Conservation (phyloP, 352 stramenopile species). For the Albugo candida region DNA sequence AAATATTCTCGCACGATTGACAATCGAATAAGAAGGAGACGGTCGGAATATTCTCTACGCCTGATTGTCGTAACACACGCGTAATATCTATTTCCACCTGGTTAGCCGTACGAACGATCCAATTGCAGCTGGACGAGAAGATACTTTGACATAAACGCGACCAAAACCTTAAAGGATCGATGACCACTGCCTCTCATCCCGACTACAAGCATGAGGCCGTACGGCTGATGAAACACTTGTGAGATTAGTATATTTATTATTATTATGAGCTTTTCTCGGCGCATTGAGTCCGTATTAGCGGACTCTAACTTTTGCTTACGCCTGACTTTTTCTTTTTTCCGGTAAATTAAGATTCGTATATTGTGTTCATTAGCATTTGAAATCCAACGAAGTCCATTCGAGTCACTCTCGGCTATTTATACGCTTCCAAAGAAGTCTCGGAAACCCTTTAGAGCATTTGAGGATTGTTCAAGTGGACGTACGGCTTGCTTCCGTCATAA, state of each 20-base stretch:
- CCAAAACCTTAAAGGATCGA: constrained; percentile 83
- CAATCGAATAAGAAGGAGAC: constrained; percentile 89
- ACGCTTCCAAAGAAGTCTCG: constrained; percentile 87
- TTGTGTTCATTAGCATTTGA: constrained; percentile 90
- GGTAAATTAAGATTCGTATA: too few relatives aligned
- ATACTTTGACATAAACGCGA: constrained; percentile 88
- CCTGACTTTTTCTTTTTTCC: too few relatives aligned
- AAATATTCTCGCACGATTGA: constrained; percentile 87
- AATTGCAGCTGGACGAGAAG: constrained; percentile 93
- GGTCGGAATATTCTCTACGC: constrained; percentile 66
- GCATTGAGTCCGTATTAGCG: too few relatives aligned
- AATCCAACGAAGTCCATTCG: constrained; percentile 91
- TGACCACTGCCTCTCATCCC: constrained; percentile 83
- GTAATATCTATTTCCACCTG: constrained; percentile 90
- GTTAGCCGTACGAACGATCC: constrained; percentile 80
- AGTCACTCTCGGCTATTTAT: constrained; percentile 88
- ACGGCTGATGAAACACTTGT: constrained; percentile 82
- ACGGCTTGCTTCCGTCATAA: constrained; percentile 49
- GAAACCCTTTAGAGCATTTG: constrained; percentile 62
- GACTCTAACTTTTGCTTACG: too few relatives aligned
- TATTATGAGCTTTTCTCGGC: too few relatives aligned
- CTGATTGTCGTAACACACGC: constrained; percentile 57
- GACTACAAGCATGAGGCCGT: constrained; percentile 86
- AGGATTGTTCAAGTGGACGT: constrained; percentile 78
- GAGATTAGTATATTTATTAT: too few relatives aligned